Evolutionary conservation across 1,284 basidiomycete species (phyloP).

Genomic region (Mycena sp.): DNA sequence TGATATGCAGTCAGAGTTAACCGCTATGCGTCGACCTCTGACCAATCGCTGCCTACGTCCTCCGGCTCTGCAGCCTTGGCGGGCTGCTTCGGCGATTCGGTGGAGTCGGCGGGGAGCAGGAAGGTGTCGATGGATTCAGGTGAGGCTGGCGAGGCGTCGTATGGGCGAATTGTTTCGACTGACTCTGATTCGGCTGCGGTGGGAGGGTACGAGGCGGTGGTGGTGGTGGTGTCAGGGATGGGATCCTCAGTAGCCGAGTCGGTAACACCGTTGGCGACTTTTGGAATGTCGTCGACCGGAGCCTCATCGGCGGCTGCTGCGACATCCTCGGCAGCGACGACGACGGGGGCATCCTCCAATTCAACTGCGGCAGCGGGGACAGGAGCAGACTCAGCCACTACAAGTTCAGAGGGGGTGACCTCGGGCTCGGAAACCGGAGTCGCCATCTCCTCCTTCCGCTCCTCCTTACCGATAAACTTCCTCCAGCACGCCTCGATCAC

Average conservation of each 20-base stretch:
- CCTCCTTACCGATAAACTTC: not conserved
- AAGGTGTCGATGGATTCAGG: constrained; percentile 18
- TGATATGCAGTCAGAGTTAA: not conserved
- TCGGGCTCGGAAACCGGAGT: not conserved
- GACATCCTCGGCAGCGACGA: not conserved
- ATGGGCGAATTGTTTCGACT: constrained; percentile 4
- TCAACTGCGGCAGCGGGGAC: not conserved
- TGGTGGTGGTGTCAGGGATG: not conserved
- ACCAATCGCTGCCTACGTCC: constrained; percentile 41
- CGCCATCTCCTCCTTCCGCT: not conserved
- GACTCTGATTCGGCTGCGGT: constrained; percentile 1
- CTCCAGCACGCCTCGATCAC: constrained; percentile 35
- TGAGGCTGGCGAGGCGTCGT: not conserved
- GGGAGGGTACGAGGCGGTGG: constrained; percentile 2
- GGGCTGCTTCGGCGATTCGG: constrained; percentile 3
- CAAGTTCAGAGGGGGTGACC: too few species aligned
- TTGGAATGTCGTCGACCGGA: too few species aligned
- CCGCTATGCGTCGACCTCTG: constrained; percentile 37
- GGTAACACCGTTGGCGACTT: too few species aligned
- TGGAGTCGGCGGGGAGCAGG: constrained; percentile 6
- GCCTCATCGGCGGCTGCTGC: not conserved
- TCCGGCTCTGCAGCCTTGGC: not conserved
- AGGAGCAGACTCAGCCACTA: not conserved
- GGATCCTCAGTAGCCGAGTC: too few species aligned
- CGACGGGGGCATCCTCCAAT: not conserved